Conservation (phyloP, 768 basidiomycete genomes). For the Hygrocybe coccinea region DNA sequence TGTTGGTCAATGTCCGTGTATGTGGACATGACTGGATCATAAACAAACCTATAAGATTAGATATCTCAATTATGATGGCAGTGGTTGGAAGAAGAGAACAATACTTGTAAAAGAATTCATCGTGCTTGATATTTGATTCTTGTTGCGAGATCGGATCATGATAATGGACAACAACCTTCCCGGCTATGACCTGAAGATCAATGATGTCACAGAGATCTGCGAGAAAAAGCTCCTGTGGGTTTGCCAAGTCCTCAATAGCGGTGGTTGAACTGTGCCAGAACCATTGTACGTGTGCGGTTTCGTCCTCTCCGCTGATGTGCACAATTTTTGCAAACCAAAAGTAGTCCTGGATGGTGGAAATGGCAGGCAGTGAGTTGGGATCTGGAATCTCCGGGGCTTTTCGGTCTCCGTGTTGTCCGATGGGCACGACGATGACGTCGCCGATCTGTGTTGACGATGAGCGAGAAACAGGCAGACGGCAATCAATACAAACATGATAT, state of each 20-base stretch:
- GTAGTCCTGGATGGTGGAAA: conserved; percentile 44
- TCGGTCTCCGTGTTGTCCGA: conserved; percentile 28
- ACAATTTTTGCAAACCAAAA: conserved; percentile 74
- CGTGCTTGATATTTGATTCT: conserved; percentile 24
- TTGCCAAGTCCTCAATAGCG: conserved; percentile 52
- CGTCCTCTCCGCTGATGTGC: conserved; percentile 41
- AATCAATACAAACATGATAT: conserved; percentile 37
- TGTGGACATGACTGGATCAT: conserved; percentile 41
- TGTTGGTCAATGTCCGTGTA: conserved; percentile 41
- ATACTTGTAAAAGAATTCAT: conserved; percentile 58
- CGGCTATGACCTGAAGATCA: conserved; percentile 38
- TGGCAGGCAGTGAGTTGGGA: not conserved
- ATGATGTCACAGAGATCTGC: conserved; percentile 49
- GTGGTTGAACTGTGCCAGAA: conserved; percentile 65
- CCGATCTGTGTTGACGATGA: conserved; percentile 42
- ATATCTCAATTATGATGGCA: conserved; percentile 7
- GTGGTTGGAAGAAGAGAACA: conserved; percentile 7
- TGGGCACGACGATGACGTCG: conserved; percentile 54
- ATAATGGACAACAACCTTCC: conserved; percentile 45
- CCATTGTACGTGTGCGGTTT: conserved; percentile 65
- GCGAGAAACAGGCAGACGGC: conserved; percentile 1
- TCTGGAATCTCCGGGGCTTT: conserved; percentile 33
- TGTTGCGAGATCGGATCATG: conserved; percentile 18
- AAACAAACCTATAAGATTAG: conserved; percentile 40
- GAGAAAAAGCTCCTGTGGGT: conserved; percentile 64